Percentiles rank a stretch among this genome's conserved stretches.
phyloP scores from a whole-genome alignment of 768 basidiomycete species.

The Lanmaoa pseudosensibilis region DNA sequence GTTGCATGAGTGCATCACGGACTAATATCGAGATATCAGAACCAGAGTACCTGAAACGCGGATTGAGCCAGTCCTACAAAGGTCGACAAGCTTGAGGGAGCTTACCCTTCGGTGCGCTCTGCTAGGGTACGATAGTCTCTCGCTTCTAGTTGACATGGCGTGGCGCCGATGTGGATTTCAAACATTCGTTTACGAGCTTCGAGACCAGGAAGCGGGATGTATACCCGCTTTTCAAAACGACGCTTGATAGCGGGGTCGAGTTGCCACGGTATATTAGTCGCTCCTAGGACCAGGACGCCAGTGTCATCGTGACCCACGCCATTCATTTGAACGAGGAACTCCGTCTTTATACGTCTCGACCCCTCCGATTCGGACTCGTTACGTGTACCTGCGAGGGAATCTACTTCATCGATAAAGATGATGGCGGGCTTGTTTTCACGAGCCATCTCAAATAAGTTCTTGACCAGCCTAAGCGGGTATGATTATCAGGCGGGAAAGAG shows the following conservation, averaged over 20 bases:
- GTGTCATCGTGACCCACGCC: conserved; percentile 98
- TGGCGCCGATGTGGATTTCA: conserved; percentile 91
- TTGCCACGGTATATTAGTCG: conserved; percentile 99
- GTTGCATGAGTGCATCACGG: conserved; percentile 97
- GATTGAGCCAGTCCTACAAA: background rate
- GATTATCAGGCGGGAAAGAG: background rate
- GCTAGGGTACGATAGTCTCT: conserved; percentile 83
- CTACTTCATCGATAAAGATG: conserved; percentile 99
- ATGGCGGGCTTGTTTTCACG: conserved; percentile 95
- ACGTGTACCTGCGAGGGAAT: conserved; percentile 91
- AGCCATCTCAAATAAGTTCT: conserved; percentile 94
- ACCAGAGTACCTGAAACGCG: conserved; percentile 68
- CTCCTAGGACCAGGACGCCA: conserved; percentile 93
- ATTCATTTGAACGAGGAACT: conserved; percentile 98
- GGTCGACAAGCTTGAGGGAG: background rate
- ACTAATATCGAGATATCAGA: conserved; percentile 95
- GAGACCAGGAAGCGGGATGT: conserved; percentile 93
- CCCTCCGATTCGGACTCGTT: conserved; percentile 98
- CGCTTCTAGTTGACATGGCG: conserved; percentile 77
- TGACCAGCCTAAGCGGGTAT: conserved; percentile 67
- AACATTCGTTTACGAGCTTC: conserved; percentile 96
- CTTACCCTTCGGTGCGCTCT: conserved; percentile 80
- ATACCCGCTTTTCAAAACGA: conserved; percentile 97
- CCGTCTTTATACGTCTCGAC: conserved; percentile 95
- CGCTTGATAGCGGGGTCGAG: conserved; percentile 97